Base-by-base conservation (phyloP, 768 basidiomycete species). In the Lyophyllum shimeji region DNA sequence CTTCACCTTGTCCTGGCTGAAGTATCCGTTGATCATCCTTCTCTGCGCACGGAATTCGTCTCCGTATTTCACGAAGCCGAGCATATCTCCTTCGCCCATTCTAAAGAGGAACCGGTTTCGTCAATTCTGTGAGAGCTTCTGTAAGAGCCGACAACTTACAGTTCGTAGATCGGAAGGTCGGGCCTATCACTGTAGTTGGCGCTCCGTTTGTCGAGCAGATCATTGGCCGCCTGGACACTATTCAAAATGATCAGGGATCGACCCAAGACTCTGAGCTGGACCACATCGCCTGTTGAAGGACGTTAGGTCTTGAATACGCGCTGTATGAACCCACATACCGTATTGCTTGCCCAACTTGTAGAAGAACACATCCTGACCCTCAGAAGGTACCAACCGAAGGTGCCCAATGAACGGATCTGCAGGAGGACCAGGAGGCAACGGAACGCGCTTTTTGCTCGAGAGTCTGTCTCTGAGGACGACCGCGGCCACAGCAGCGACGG, bases 361-460 rank as follows among this genome's bases (percentile, higher is more conserved):
- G 47, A 70, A 73, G 3, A 60, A 53, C 2, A 62, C 57, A 1
- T 65, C 63, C 34, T 62, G 60, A 49, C 68, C 55, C 9, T 61
- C 57, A 1, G 65, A 24, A 7, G 74, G 73, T 17, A 76, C 65
- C 2, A 65, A 50, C 3, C 71, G 65, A 11, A 69, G 52, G 52
- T 76, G 72, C 2, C 75, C 75, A 15, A 76, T 64, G 44, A 76
- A 23, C 1, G 72, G 70, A 50, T 74, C 69, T 1, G 65, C 58
- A 7, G 72, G 73, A 17, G 72, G 75, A 17, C 75, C 67, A n/a
- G 73, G 29, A 29, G 29, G 29, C 29, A 29, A 9, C 9, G 29
- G 29, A 29, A 29, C 29, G 29, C 29, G 29, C 9, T 9, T 29
- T 9, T 29, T 29, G 5, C 9, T 29, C 29, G 29, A 29, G 29